Percentiles rank a stretch among this genome's conserved stretches.
Evolutionary conservation across 257 asterid species (phyloP).

Genomic region (Lycium ferocissimum): DNA sequence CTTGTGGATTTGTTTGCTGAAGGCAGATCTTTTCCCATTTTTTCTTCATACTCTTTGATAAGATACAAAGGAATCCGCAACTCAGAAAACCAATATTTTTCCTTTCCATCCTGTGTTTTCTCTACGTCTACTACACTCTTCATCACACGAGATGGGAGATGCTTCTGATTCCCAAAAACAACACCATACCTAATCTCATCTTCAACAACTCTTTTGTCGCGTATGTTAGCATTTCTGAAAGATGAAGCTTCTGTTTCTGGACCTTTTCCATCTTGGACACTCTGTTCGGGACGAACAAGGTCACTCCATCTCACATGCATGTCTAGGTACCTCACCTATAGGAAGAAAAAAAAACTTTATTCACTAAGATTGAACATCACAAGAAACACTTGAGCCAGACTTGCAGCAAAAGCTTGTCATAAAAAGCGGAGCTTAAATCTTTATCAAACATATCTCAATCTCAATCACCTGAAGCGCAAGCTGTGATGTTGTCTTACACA

Average conservation of each 20-base stretch:
- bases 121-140: conserved; percentile 65
- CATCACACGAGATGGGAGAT: conserved; percentile 85
- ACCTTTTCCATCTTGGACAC: conserved; percentile 65
- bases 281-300: conserved; percentile 72
- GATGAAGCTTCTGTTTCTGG: conserved; percentile 74
- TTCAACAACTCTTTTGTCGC: conserved; percentile 59
- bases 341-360: conserved; percentile 29
- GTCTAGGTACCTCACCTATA: conserved; percentile 83
- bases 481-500: conserved; percentile 67
- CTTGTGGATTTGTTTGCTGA: conserved; percentile 41
- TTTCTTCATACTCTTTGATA: conserved; percentile 74
- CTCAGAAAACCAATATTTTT: conserved; percentile 83
- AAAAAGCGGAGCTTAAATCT: conserved; percentile 28
- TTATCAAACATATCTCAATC: conserved; percentile 29
- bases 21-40: conserved; percentile 37
- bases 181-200: conserved; percentile 66
- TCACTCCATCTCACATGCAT: conserved; percentile 79
- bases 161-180: conserved; percentile 78
- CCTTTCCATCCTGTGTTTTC: conserved; percentile 61
- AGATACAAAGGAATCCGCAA: conserved; percentile 74
- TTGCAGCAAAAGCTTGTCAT: conserved; percentile 13
- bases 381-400: conserved; percentile 23
- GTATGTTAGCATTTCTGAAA: conserved; percentile 75
- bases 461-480: conserved; percentile 79
- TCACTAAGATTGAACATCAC: conserved; percentile 23